Evolutionary conservation across 1,139 yeast species (phyloP), one percentile per base, ranked within the genome.

Genomic region (Pichia sp.): DNA sequence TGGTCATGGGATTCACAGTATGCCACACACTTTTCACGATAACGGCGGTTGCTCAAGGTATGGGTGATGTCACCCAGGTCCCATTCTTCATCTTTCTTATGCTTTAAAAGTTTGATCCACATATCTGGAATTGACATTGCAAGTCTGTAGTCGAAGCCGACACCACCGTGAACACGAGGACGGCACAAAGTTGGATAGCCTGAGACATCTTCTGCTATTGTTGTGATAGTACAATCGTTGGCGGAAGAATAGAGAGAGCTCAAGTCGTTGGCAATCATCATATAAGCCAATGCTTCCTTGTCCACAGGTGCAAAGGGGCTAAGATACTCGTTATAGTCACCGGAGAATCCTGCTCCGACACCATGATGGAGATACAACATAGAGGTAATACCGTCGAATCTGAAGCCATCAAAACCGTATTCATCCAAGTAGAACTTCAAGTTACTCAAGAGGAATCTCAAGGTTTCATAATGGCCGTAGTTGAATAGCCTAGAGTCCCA

Each of bases 51-150:
- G 47, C 96, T 85, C 64, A 93, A 78, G 1, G 96, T 89, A 67
- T 81, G 85, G 26, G 85, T 85, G 57, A 93, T 90, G 58, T 78
- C 76, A 36, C 87, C 92, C 74, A 93, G 71, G 65, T 92, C 90
- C 99, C 99, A 93, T 54, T 90, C 87, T 60, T 92, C 97, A 69
- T 93, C 99, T 42, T 73, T 67, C 59, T 79, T 75, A 67, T 92
- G 97, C 69, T 93, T 93, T 63, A 93, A 73, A 52, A 90, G 73
- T 70, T 93, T 93, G 72, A 93, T 93, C 98, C 99, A 93, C 98
- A 92, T 92, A 70, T 93, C 99, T 5, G 99, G 99, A 58, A 93
- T 78, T 1, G 98, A 98, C 99, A 93, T 93, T 3, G 96, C 95
- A 56, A 93, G 76, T 61, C 98, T 78, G 70, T 92, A 93, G 68